Base-by-base conservation (phyloP, 768 basidiomycete species). In the Trametes punicea region DNA sequence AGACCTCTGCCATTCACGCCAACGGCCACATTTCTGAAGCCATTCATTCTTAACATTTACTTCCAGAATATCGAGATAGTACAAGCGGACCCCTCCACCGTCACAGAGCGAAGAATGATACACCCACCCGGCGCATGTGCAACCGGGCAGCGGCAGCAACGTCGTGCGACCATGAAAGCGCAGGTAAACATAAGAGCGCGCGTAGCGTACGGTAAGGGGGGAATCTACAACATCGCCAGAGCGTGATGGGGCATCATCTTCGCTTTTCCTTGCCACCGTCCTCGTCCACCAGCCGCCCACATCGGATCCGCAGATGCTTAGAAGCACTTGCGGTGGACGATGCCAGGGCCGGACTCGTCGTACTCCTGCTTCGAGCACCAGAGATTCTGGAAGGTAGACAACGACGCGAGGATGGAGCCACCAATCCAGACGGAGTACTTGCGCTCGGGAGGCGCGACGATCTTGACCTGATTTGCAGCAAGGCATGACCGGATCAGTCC, bases 11-110 rank as follows among this genome's bases (percentile, higher is more conserved):
- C 34, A 15, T n/a, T 36, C 34, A 5, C 9, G 34, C 7, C 13
- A 4, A 36, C 34, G n/a, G n/a, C 1, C 15, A 3, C 1, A 25
- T 6, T 13, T 30, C 18, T 33, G 66, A 90, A 93, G 65, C 88
- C 89, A 73, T 88, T 88, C 72, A 52, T 52, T 60, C 89, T 84
- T 70, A 86, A 84, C 72, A 88, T 85, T 84, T 83, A 62, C 23
- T 36, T 57, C 30, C 25, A 41, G 38, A 56, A 23, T 33, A 49
- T 62, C 16, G 55, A 49, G 52, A 60, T 55, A 54, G 46, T 52
- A 60, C 56, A 47, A 47, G 10, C 57, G 58, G 46, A 54, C 59
- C 39, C 60, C 44, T 50, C 56, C 58, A 44, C 45, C 53, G 58
- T 46, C 48, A 49, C 46, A 38, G 51, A 46, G 55, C 52, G 48